Base-by-base conservation (phyloP, 1,284 basidiomycete species). In the Malassezia sympodialis region DNA sequence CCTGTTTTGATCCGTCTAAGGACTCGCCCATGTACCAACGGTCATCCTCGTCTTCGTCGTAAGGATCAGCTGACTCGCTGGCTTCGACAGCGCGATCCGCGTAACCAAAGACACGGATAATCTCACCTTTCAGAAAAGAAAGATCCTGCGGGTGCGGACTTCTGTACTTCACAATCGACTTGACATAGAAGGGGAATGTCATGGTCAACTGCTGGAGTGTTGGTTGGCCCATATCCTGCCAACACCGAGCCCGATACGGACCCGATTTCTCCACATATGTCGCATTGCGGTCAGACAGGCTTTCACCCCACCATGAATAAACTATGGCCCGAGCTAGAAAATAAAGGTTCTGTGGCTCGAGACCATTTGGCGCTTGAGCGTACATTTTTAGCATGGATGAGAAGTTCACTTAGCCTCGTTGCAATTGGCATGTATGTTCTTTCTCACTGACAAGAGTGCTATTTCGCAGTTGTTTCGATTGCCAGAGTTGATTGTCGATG, bases 11-110 rank as follows among this genome's bases (percentile, higher is more conserved):
- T 4, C 69, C 68, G 28, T 68, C 71, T 2, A 63, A 51, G 34
- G 60, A 62, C 53, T 66, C 66, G 26, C 76, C 76, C n/a, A 72
- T 53, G 24, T 75, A 62, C 76, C 76, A 76, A 37, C 69, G 68
- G 14, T 73, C 75, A 4, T 75, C 72, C 24, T 76, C 74, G 24
- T 76, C 75, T 17, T 71, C 69, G 5, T 68, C 69, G 8, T 68
- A 65, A 12, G 63, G 61, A 8, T 65, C 65, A 12, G 17, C 37
- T 39, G 3, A 19, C 7, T 19, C 10, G 11, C 62, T 65, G 3
- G 59, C 44, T 4, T 57, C 50, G 7, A 60, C 56, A 10, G 8
- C 24, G 10, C 48, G 50, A 12, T 53, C 40, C 0, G 71, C 75
- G 0, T 58, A 15, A 6, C 54, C 62, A 5, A 62, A 56, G 35